phyloP scores from a whole-genome alignment of 2,329 filamentous ascomycete genomes.

The Diaporthe longicolla region DNA sequence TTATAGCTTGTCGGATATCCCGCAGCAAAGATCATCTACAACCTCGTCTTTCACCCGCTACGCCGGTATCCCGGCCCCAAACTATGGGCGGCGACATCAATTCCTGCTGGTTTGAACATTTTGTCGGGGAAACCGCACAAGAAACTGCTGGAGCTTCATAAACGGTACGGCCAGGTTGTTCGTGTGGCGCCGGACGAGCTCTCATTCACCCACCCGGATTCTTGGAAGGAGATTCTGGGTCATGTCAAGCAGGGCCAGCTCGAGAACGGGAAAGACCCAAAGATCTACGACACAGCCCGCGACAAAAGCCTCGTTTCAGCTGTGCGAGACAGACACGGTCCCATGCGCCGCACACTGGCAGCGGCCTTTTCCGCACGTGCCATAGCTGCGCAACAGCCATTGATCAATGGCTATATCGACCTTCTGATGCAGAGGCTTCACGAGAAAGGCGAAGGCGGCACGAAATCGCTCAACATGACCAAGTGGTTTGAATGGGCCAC shows the following conservation, averaged over 20 bases:
- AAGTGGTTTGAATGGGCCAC: slow-evolving; percentile 52
- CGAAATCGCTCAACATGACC: slow-evolving; percentile 45
- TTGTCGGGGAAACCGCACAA: slow-evolving; percentile 27
- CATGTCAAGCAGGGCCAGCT: slow-evolving; percentile 30
- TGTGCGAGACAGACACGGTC: slow-evolving; percentile 20
- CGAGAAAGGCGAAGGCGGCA: slow-evolving; percentile 44
- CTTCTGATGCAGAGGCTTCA: slow-evolving; percentile 46
- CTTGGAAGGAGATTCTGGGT: slow-evolving; percentile 38
- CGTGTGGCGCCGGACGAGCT: slow-evolving; percentile 36
- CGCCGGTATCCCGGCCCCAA: slow-evolving; percentile 37
- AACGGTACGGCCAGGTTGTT: slow-evolving; percentile 34
- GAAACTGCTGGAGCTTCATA: slow-evolving; percentile 23
- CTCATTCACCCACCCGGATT: neutral
- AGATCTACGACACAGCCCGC: neutral
- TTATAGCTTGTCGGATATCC: slow-evolving; percentile 26
- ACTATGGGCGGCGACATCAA: slow-evolving; percentile 26
- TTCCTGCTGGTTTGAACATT: slow-evolving; percentile 23
- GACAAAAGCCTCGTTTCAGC: slow-evolving; percentile 12
- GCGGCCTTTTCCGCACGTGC: slow-evolving; percentile 37
- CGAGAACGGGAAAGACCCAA: slow-evolving; percentile 34
- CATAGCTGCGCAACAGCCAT: slow-evolving; percentile 35
- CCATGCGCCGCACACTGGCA: slow-evolving; percentile 31
- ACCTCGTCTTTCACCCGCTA: slow-evolving; percentile 37
- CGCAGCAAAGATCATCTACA: slow-evolving; percentile 31
- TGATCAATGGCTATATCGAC: slow-evolving; percentile 35